These are phyloP conservation scores for Chlorella sp. DNA, from an alignment of 139 green algal species.

Conservation along the genomic window DNA sequence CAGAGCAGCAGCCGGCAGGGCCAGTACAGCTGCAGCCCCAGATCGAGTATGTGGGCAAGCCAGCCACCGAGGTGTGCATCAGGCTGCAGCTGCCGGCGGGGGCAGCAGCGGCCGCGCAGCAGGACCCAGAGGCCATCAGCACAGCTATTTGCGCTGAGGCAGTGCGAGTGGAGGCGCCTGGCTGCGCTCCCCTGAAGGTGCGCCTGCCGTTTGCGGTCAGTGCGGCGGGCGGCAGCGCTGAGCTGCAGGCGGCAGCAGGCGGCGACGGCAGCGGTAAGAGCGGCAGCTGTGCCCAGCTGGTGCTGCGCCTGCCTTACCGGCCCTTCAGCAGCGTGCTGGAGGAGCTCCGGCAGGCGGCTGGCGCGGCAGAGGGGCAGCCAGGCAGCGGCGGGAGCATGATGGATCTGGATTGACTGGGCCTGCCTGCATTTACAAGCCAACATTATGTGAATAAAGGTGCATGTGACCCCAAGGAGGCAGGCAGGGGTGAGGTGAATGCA, in stretches of 20 bases:
- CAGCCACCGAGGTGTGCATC: conserved; percentile 4
- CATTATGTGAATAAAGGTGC: too few species aligned
- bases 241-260: neutral
- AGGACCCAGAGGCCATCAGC: neutral
- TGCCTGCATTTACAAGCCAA: too few species aligned
- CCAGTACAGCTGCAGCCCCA: neutral
- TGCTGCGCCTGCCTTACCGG: conserved; percentile 32
- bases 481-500: too few species aligned
- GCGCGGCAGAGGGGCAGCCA: neutral
- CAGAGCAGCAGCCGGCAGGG: neutral
- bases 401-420: neutral
- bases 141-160: neutral
- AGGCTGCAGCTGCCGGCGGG: conserved; percentile 7
- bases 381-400: neutral
- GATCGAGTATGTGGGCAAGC: conserved; percentile 4
- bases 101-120: neutral
- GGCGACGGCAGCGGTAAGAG: neutral
- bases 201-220: conserved; percentile 13
- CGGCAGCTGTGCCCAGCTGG: neutral
- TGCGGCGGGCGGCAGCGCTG: neutral
- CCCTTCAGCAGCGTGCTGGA: conserved; percentile 13
- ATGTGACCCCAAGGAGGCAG: too few species aligned
- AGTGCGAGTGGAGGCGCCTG: conserved; percentile 9
- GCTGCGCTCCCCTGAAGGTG: conserved; percentile 5
- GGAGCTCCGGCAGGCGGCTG: conserved; percentile 2